These are phyloP conservation scores for Verbascum thapsus DNA, from an alignment of 257 asterid species.

Conservation along the genomic window DNA sequence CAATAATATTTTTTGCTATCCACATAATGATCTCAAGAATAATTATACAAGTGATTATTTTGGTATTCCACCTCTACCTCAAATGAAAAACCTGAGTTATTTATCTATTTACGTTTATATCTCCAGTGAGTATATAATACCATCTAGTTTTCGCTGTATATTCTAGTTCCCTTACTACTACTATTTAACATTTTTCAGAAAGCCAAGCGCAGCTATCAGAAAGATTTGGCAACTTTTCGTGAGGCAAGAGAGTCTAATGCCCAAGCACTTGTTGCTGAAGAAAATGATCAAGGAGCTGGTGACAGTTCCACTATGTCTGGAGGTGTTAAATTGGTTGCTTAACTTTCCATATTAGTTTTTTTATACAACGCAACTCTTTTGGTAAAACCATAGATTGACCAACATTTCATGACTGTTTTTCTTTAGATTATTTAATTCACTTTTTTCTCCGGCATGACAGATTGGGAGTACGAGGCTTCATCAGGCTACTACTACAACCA, in stretches of 20 bases:
- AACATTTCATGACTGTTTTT: background rate
- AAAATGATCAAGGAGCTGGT: slow-evolving; percentile 41
- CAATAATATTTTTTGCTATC: background rate
- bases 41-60: slow-evolving; percentile 9
- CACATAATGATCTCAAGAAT: slow-evolving; percentile 14
- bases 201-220: slow-evolving; percentile 92
- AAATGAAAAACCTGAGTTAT: background rate
- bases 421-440: background rate
- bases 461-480: slow-evolving; percentile 80
- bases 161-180: background rate
- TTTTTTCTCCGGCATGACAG: slow-evolving; percentile 42
- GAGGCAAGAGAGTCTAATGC: slow-evolving; percentile 76
- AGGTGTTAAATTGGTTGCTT: slow-evolving; percentile 44
- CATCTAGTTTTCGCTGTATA: slow-evolving; percentile 6
- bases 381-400: background rate
- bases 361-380: background rate
- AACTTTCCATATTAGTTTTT: background rate
- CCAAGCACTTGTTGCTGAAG: slow-evolving; percentile 51
- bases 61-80: slow-evolving; percentile 4
- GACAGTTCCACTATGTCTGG: slow-evolving; percentile 60
- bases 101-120: slow-evolving; percentile 5
- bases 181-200: slow-evolving; percentile 49
- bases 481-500: slow-evolving; percentile 80
- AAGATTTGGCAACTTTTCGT: slow-evolving; percentile 70
- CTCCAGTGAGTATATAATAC: background rate